Evolutionary conservation across 1,284 basidiomycete genomes (phyloP).

Genomic region (Tranzscheliella williamsii): DNA sequence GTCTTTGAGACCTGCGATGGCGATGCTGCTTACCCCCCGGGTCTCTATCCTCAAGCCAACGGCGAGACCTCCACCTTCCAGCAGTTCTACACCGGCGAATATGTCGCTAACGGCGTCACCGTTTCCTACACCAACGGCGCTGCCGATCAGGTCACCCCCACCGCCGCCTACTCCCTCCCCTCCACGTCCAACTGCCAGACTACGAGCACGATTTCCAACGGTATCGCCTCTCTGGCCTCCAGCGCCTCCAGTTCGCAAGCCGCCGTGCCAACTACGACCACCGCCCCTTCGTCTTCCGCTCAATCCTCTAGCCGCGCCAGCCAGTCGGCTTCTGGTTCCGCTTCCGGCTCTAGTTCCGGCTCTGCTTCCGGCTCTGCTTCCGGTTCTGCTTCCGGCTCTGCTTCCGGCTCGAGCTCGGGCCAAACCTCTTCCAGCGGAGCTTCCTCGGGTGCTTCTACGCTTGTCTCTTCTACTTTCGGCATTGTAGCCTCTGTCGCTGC

Average conservation of each 20-base stretch:
- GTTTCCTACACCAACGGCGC: slow-evolving; percentile 50
- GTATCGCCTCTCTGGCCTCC: slow-evolving; percentile 30
- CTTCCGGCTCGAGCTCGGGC: slow-evolving; percentile 1
- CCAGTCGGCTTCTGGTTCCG: slow-evolving; percentile 4
- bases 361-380: background rate
- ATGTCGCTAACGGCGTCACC: slow-evolving; percentile 31
- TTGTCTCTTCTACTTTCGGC: slow-evolving; percentile 20
- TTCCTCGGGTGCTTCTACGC: slow-evolving; percentile 14
- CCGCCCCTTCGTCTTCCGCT: slow-evolving; percentile 1
- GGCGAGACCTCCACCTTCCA: slow-evolving; percentile 53
- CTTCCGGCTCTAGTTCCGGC: slow-evolving; percentile 1
- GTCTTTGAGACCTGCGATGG: slow-evolving; percentile 56
- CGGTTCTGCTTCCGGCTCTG: slow-evolving; percentile 4
- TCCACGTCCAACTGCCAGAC: slow-evolving; percentile 47
- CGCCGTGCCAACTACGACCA: slow-evolving; percentile 2
- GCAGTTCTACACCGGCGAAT: slow-evolving; percentile 50
- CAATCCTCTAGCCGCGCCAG: slow-evolving; percentile 2
- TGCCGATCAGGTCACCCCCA: slow-evolving; percentile 44
- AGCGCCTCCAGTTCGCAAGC: slow-evolving; percentile 3
- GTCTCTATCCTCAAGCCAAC: slow-evolving; percentile 38
- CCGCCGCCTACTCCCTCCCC: slow-evolving; percentile 49
- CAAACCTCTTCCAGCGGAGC: background rate
- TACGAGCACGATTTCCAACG: slow-evolving; percentile 42
- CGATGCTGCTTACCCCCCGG: slow-evolving; percentile 57
- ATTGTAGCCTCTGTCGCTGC: slow-evolving; percentile 24